A percentile compares a stretch with the other conserved stretches of the same genome.
These are phyloP conservation scores for Solanum phureja DNA, from an alignment of 257 asterid genomes.

Conservation along the genomic window DNA sequence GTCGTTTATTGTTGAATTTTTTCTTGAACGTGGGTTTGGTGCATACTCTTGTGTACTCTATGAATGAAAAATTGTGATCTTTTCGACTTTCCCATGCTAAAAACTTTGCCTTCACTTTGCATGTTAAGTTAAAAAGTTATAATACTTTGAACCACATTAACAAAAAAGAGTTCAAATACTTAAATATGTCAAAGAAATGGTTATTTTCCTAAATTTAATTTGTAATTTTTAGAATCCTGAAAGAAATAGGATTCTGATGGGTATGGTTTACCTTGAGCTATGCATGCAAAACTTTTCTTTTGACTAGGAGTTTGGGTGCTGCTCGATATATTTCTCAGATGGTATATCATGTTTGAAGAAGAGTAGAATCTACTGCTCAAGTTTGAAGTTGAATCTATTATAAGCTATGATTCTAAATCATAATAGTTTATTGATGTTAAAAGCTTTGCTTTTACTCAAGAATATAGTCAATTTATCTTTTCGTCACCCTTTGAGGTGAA, in stretches of 20 bases:
- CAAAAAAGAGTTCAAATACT: background rate
- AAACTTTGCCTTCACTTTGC: background rate
- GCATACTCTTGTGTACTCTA: background rate
- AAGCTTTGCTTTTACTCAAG: background rate
- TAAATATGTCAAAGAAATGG: background rate
- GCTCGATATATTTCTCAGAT: background rate
- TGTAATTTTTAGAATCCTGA: background rate
- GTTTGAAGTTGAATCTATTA: background rate
- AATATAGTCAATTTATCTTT: background rate
- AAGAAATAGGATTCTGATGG: background rate
- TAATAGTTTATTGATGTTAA: background rate
- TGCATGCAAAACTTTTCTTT: background rate
- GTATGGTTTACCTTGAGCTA: background rate
- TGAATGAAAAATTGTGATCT: background rate
- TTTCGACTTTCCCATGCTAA: background rate
- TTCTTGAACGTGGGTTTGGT: background rate
- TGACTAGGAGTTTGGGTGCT: background rate
- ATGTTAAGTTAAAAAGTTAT: background rate
- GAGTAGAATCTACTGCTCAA: background rate
- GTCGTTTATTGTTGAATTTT: background rate
- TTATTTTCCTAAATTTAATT: background rate
- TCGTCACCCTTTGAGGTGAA: background rate
- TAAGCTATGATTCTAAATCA: background rate
- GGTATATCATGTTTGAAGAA: background rate
- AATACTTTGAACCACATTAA: background rate